These are phyloP conservation scores for Pseudocercospora cruenta DNA, from an alignment of 2,329 filamentous ascomycete species.

Conservation along the genomic window DNA sequence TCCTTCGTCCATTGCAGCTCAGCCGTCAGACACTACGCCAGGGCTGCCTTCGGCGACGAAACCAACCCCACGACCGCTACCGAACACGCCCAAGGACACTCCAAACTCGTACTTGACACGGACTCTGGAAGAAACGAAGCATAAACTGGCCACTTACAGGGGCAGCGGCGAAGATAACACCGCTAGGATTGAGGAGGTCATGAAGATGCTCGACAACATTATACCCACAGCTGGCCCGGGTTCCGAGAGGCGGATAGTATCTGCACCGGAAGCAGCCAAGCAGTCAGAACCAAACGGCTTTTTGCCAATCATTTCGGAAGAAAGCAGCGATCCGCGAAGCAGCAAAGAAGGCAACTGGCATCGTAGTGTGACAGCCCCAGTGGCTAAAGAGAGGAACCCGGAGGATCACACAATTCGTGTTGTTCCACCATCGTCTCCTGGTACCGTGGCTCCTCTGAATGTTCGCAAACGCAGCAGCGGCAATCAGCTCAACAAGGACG, in stretches of 20 bases:
- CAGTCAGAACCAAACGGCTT: slow-evolving; percentile 37
- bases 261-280: slow-evolving; percentile 47
- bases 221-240: slow-evolving; percentile 32
- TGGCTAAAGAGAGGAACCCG: slow-evolving; percentile 37
- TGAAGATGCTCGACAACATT: slow-evolving; percentile 49
- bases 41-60: slow-evolving; percentile 28
- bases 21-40: slow-evolving; percentile 29
- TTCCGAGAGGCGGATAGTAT: slow-evolving; percentile 47
- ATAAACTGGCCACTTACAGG: slow-evolving; percentile 57
- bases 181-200: slow-evolving; percentile 61
- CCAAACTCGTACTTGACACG: slow-evolving; percentile 57
- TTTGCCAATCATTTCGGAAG: slow-evolving; percentile 58
- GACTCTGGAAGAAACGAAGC: slow-evolving; percentile 62
- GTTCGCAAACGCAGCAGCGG: slow-evolving; percentile 54
- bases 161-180: slow-evolving; percentile 52
- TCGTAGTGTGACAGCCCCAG: slow-evolving; percentile 48
- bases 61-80: slow-evolving; percentile 46
- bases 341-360: slow-evolving; percentile 43
- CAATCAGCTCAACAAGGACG: slow-evolving; percentile 32
- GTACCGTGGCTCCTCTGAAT: slow-evolving; percentile 57
- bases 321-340: slow-evolving; percentile 41
- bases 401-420: slow-evolving; percentile 58
- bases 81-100: slow-evolving; percentile 51
- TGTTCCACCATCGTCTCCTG: slow-evolving; percentile 57
- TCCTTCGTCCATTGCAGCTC: slow-evolving; percentile 50